These are phyloP conservation scores for Termitomyces sp. DNA, from an alignment of 768 basidiomycete genomes.

Conservation along the genomic window DNA sequence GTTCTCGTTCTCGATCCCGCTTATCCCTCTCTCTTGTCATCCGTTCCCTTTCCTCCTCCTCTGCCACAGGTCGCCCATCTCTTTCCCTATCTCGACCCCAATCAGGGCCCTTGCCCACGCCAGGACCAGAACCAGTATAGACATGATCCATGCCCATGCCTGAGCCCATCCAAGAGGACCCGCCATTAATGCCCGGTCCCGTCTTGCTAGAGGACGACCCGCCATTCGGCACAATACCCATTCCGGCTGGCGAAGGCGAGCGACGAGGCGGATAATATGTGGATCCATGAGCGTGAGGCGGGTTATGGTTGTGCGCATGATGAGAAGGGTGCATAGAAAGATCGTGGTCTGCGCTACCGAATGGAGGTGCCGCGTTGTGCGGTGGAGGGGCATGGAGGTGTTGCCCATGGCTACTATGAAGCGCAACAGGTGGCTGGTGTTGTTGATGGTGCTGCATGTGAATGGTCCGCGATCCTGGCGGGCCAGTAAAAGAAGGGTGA, in stretches of 20 bases:
- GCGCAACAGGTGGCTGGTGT: slow-evolving; percentile 8
- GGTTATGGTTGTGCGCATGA: slow-evolving; percentile 8
- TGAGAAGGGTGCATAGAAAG: slow-evolving; percentile 4
- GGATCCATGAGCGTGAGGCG: slow-evolving; percentile 6
- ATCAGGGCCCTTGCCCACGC: slow-evolving; percentile 12
- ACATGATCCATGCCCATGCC: slow-evolving; percentile 24
- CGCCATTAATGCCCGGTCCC: slow-evolving; percentile 18
- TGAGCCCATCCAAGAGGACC: slow-evolving; percentile 25
- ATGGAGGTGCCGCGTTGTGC: slow-evolving; percentile 20
- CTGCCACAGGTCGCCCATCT: slow-evolving; percentile 11
- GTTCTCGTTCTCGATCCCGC: slow-evolving; percentile 15
- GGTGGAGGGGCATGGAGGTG: slow-evolving; percentile 5
- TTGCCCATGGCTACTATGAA: slow-evolving; percentile 2
- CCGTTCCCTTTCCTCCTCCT: slow-evolving; percentile 19
- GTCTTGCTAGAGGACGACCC: slow-evolving; percentile 21
- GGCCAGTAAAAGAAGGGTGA: slow-evolving; percentile 7
- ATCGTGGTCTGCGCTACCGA: slow-evolving; percentile 5
- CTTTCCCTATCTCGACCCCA: slow-evolving; percentile 14
- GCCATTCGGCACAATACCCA: slow-evolving; percentile 17
- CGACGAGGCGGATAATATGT: slow-evolving; percentile 18
- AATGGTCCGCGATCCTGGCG: slow-evolving; percentile 12
- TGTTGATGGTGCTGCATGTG: slow-evolving; percentile 14
- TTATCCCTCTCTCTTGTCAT: slow-evolving; percentile 28
- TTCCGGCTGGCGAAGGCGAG: slow-evolving; percentile 29
- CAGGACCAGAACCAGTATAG: slow-evolving; percentile 12